These are phyloP conservation scores for Venturia oleaginea DNA, from an alignment of 2,329 filamentous ascomycete genomes.

Conservation along the genomic window DNA sequence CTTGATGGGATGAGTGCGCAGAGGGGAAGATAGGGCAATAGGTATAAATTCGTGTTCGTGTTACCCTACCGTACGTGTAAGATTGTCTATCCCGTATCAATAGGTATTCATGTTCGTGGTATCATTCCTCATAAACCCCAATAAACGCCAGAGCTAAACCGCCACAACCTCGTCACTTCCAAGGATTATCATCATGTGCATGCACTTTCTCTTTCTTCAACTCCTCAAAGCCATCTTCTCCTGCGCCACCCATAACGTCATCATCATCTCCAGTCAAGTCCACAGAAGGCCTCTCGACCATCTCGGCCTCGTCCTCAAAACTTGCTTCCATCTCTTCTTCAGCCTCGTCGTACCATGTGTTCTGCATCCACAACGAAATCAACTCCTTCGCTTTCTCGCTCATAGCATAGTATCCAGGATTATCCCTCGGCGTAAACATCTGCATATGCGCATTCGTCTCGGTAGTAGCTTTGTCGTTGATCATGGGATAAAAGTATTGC, in stretches of 20 bases:
- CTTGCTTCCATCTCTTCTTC: constrained; percentile 10
- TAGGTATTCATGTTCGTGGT: neutral
- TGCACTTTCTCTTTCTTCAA: neutral
- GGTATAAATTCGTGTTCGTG: neutral
- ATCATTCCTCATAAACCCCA: neutral
- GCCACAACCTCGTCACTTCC: neutral
- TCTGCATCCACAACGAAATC: constrained; percentile 54
- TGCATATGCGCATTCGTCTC: constrained; percentile 75
- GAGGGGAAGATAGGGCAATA: neutral
- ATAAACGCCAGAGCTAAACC: neutral
- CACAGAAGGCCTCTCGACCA: constrained; percentile 19
- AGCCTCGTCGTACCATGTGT: constrained; percentile 52
- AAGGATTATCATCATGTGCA: constrained; percentile 5
- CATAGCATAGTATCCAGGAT: constrained; percentile 63
- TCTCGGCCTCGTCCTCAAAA: constrained; percentile 17
- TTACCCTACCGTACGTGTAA: neutral
- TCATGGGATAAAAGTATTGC: constrained; percentile 29
- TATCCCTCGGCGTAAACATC: constrained; percentile 65
- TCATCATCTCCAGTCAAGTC: constrained; percentile 15
- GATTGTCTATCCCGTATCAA: neutral
- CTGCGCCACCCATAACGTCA: neutral
- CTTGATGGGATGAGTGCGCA: neutral
- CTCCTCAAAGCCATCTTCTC: neutral
- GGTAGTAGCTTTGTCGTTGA: constrained; percentile 71
- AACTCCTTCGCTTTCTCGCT: constrained; percentile 55